These are phyloP conservation scores for Pseudopithomyces chartarum DNA, from an alignment of 2,329 filamentous ascomycete genomes.

Conservation along the genomic window DNA sequence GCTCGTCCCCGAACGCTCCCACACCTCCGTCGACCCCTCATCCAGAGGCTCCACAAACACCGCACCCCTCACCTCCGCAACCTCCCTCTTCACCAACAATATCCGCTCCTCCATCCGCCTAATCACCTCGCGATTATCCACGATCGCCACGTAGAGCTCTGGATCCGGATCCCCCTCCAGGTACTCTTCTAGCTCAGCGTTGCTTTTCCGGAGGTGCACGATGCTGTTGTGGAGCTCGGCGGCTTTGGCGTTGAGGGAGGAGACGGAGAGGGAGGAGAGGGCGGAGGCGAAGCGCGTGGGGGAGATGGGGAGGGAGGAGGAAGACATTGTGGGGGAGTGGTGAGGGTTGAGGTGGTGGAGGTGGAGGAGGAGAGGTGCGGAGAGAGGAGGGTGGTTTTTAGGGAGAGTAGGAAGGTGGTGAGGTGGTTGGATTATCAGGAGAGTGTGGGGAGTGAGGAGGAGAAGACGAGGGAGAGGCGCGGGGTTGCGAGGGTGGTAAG, in stretches of 20 bases:
- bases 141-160: constrained; percentile 75
- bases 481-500: constrained; percentile 1
- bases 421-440: constrained; percentile 7
- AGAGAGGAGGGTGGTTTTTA: neutral
- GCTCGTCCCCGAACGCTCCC: constrained; percentile 4
- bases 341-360: constrained; percentile 3
- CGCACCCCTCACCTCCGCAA: constrained; percentile 63
- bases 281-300: constrained; percentile 69
- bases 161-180: constrained; percentile 59
- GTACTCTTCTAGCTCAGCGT: constrained; percentile 72
- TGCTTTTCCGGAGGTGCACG: constrained; percentile 74
- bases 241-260: constrained; percentile 73
- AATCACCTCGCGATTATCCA: constrained; percentile 73
- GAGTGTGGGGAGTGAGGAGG: constrained; percentile 9
- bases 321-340: constrained; percentile 60
- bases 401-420: constrained; percentile 7
- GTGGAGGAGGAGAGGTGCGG: neutral
- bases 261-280: constrained; percentile 68
- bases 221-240: constrained; percentile 78
- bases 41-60: constrained; percentile 51
- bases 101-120: constrained; percentile 70
- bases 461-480: constrained; percentile 5
- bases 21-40: constrained; percentile 12
- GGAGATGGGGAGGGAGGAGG: constrained; percentile 65
- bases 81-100: constrained; percentile 66